Percentiles rank a stretch among this genome's conserved stretches.
Evolutionary conservation across 2,329 filamentous ascomycete genomes (phyloP).

Genomic region (Diplodia intermedia): DNA sequence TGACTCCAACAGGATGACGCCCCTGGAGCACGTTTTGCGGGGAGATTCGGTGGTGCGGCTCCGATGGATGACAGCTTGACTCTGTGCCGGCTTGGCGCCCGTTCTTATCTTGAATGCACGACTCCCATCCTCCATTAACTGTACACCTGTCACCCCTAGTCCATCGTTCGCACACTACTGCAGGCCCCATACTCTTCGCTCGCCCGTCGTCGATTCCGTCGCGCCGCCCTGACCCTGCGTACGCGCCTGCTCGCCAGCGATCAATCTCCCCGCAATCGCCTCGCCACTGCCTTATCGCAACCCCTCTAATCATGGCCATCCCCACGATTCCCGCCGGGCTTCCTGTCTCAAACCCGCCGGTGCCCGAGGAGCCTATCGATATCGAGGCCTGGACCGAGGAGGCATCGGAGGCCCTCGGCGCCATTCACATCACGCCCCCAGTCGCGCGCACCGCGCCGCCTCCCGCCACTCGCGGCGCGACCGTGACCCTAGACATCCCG

Average conservation of each 20-base stretch:
- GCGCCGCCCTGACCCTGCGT: no score
- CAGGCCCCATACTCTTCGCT: neutral
- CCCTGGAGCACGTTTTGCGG: conserved; percentile 11
- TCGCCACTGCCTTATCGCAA: conserved; percentile 19
- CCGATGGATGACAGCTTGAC: conserved; percentile 2
- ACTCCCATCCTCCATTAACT: neutral
- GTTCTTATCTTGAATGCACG: conserved; percentile 13
- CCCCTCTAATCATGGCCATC: conserved; percentile 14
- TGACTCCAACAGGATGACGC: conserved; percentile 23
- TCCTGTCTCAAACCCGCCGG: neutral
- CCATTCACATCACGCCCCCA: conserved; percentile 49
- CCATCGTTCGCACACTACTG: neutral
- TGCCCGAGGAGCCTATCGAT: conserved; percentile 42
- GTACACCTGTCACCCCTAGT: neutral
- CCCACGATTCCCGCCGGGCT: neutral
- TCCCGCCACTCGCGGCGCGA: conserved; percentile 58
- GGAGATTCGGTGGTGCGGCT: conserved; percentile 1
- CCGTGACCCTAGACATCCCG: conserved; percentile 73
- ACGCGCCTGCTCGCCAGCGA: neutral
- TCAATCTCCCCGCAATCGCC: neutral
- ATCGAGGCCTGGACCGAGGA: conserved; percentile 59
- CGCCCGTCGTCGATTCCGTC: neutral
- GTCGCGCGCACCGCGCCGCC: conserved; percentile 34
- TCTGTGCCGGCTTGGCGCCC: conserved; percentile 7
- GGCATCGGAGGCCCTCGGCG: conserved; percentile 52